Evolutionary conservation across 495 filamentous ascomycete species (phyloP), one percentile per base, ranked within the genome.

Genomic region (Aspergillus saccharolyticus): DNA sequence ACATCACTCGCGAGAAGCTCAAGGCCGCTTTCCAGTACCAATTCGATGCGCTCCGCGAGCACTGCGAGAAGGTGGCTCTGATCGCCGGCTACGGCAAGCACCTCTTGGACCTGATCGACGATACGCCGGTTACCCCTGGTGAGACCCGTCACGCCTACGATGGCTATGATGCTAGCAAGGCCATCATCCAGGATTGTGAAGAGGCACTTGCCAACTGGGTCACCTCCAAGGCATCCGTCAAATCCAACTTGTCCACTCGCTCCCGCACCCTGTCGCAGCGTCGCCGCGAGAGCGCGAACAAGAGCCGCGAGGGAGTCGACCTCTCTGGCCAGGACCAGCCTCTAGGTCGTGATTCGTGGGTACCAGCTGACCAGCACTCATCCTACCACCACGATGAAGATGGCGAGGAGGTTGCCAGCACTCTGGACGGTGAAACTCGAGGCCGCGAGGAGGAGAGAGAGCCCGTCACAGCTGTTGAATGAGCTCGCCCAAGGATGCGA

Each of bases 161-260:
- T 66, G 95, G 94, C 58, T 98, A 98, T 71, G 94, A 98, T 64
- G 92, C 92, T 59, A 94, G 89, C 83, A 97, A 97, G 78, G 91
- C 84, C 73, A 97, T 98, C 76, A 97, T 98, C 72, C 95, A 97
- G 78, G 94, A 98, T 72, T 98, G 94, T 72, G 94, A 98, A 71
- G 91, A 97, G 64, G 82, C 95, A 6, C 85, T 98, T 50, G 96
- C 90, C 61, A 97, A 96, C 78, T 98, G 94, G 94, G 90, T 97
- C 10, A 77, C 83, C 56, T 85, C 89, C 66, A 94, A 92, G 73
- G 92, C 94, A 1, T 81, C 89, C 48, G 92, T 98, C 59, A 86
- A 83, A 61, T 84, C 92, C 58, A 88, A 88, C 65, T 85, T 98
- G 47, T 95, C 89, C 10, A 84, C 84, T 8, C 89, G 94, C 54